These are phyloP conservation scores for Asterionellopsis glacialis DNA, from an alignment of 108 stramenopile genomes.

Conservation along the genomic window DNA sequence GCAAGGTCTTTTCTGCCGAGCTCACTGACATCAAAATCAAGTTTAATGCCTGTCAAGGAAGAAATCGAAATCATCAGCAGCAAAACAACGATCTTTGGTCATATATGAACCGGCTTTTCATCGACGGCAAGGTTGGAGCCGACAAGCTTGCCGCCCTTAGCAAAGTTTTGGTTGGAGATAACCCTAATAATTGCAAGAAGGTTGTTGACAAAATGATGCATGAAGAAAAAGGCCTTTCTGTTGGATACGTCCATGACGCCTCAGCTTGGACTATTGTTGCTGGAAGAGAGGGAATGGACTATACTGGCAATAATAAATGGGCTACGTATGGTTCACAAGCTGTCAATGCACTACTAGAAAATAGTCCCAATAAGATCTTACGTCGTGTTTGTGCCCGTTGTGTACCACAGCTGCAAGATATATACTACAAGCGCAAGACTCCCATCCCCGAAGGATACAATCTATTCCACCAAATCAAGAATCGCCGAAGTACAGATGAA, in stretches of 20 bases:
- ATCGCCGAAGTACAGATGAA: conserved; percentile 6
- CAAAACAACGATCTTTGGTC: conserved; percentile 1
- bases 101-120: not conserved
- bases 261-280: conserved; percentile 24
- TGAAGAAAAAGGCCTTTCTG: conserved; percentile 8
- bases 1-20: not conserved
- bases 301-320: not conserved
- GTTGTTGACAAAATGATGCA: not conserved
- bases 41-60: conserved; percentile 1
- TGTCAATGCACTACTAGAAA: too few species aligned
- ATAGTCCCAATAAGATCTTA: conserved; percentile 1
- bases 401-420: conserved; percentile 13
- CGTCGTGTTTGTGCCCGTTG: conserved; percentile 25
- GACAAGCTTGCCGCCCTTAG: not conserved
- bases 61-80: not conserved
- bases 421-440: conserved; percentile 32
- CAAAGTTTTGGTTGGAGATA: conserved; percentile 2
- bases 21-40: not conserved
- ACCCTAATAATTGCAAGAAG: not conserved
- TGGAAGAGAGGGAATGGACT: conserved; percentile 12
- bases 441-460: conserved; percentile 20
- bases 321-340: too few species aligned
- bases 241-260: conserved; percentile 6
- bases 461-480: conserved; percentile 1
- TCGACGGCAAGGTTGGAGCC: conserved; percentile 1